These are phyloP conservation scores for Protomyces inundatus DNA, from an alignment of 1,139 yeast species.

Conservation along the genomic window DNA sequence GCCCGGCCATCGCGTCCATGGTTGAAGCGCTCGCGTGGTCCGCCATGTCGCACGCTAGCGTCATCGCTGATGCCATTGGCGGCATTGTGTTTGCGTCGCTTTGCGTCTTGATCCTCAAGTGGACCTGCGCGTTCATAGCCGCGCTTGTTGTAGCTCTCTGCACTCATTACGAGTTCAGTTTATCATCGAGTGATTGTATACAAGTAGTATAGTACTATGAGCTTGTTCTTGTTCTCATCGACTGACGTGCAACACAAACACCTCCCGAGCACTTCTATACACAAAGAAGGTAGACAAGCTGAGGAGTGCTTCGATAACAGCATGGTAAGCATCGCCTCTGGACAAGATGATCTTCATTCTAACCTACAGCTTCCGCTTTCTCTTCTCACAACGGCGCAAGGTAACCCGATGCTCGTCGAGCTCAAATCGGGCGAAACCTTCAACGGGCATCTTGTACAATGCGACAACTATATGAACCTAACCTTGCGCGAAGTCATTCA, in stretches of 20 bases:
- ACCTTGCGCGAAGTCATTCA: conserved; percentile 75
- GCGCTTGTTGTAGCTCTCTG: not conserved
- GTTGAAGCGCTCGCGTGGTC: not conserved
- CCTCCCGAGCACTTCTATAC: too few relatives aligned
- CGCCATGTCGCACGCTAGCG: not conserved
- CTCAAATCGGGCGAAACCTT: conserved; percentile 87
- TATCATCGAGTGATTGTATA: too few relatives aligned
- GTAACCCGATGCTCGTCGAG: conserved; percentile 81
- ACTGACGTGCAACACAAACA: too few relatives aligned
- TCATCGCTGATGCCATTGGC: not conserved
- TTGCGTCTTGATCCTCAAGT: not conserved
- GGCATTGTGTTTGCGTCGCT: not conserved
- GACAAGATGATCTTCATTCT: not conserved
- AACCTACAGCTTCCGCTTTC: conserved; percentile 68
- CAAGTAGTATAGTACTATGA: too few relatives aligned
- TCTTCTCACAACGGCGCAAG: conserved; percentile 83
- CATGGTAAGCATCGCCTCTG: not conserved
- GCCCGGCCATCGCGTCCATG: conserved; percentile 12
- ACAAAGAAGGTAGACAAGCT: too few relatives aligned
- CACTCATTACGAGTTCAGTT: not conserved
- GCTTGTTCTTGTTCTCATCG: too few relatives aligned
- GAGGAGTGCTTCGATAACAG: not conserved
- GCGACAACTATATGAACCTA: conserved; percentile 95
- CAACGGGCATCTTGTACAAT: conserved; percentile 76
- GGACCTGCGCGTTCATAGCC: not conserved